Conservation (phyloP, 805 yeast genomes). For the Spathaspora arborariae region DNA sequence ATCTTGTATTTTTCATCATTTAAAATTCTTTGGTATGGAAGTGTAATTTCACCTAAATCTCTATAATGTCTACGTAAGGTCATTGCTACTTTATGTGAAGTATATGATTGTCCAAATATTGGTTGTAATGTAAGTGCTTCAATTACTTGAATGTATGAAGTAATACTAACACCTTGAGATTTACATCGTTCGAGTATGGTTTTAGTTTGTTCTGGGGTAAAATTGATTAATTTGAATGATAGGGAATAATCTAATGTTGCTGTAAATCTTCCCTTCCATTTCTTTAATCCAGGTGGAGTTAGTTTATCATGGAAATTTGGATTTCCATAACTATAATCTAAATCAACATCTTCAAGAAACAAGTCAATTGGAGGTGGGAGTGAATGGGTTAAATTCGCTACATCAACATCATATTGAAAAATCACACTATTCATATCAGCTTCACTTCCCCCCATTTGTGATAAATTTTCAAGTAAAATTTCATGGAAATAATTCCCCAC, state of each 20-base stretch:
- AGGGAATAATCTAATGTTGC: conserved; percentile 12
- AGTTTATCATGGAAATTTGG: conserved; percentile 19
- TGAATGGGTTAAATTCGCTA: conserved; percentile 16
- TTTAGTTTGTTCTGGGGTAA: conserved; percentile 21
- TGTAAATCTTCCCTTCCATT: conserved; percentile 31
- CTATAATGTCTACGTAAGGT: conserved; percentile 27
- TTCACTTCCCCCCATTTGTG: too few species aligned
- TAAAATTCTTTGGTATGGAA: conserved; percentile 16
- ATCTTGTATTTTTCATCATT: conserved; percentile 18
- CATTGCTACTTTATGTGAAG: conserved; percentile 27
- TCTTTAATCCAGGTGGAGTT: conserved; percentile 16
- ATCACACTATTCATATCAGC: conserved; percentile 12
- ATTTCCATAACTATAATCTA: conserved; percentile 25
- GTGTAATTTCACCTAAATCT: conserved; percentile 2
- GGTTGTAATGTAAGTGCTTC: conserved; percentile 27
- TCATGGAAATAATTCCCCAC: conserved; percentile 34
- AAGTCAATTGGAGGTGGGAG: conserved; percentile 35
- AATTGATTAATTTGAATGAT: conserved; percentile 24
- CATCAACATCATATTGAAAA: conserved; percentile 21
- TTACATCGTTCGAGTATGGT: conserved; percentile 25
- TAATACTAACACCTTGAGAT: conserved; percentile 26
- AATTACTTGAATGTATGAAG: conserved; percentile 26
- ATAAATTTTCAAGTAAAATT: conserved; percentile 25
- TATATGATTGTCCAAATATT: conserved; percentile 22
- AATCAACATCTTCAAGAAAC: conserved; percentile 20